Evolutionary conservation across 371 early-diverging fungal genomes (phyloP).

Genomic region (Haplosporangium sp.): DNA sequence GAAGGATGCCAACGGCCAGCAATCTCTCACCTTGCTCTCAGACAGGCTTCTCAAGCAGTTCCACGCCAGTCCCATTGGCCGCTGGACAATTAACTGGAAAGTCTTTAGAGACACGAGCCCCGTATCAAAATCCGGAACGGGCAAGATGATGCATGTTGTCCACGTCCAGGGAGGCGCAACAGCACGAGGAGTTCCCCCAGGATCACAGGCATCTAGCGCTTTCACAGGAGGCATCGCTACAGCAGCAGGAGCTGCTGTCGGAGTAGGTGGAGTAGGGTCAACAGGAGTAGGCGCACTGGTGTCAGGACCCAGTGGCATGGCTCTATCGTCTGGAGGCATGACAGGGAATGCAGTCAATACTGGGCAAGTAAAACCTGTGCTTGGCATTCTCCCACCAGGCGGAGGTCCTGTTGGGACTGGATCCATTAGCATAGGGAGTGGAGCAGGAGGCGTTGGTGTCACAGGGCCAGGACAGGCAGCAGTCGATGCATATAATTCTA

Average conservation of each 20-base stretch:
- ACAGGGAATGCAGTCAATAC: neutral
- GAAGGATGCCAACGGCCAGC: constrained; percentile 53
- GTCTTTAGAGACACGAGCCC: constrained; percentile 48
- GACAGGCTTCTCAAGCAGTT: constrained; percentile 53
- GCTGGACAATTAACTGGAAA: constrained; percentile 56
- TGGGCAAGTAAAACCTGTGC: constrained; percentile 14
- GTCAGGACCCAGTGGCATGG: constrained; percentile 6
- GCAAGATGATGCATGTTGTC: constrained; percentile 54
- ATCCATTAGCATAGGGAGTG: constrained; percentile 3
- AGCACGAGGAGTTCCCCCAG: constrained; percentile 30
- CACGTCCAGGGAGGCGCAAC: constrained; percentile 53
- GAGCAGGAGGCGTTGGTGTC: constrained; percentile 20
- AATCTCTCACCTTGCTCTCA: constrained; percentile 52
- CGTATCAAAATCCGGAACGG: constrained; percentile 53
- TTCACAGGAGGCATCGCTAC: neutral
- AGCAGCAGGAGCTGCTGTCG: constrained; percentile 9
- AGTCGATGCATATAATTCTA: constrained; percentile 23
- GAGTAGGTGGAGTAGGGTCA: constrained; percentile 4
- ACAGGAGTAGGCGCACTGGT: constrained; percentile 3
- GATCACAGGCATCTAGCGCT: constrained; percentile 27
- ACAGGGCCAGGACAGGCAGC: constrained; percentile 11
- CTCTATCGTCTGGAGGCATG: constrained; percentile 11
- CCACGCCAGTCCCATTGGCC: constrained; percentile 48
- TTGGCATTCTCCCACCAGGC: constrained; percentile 11
- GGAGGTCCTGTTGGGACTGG: constrained; percentile 11